Percentiles rank a stretch among this genome's conserved stretches.
These are phyloP conservation scores for Solioccasus polychromus DNA, from an alignment of 768 basidiomycete genomes.

Conservation along the genomic window DNA sequence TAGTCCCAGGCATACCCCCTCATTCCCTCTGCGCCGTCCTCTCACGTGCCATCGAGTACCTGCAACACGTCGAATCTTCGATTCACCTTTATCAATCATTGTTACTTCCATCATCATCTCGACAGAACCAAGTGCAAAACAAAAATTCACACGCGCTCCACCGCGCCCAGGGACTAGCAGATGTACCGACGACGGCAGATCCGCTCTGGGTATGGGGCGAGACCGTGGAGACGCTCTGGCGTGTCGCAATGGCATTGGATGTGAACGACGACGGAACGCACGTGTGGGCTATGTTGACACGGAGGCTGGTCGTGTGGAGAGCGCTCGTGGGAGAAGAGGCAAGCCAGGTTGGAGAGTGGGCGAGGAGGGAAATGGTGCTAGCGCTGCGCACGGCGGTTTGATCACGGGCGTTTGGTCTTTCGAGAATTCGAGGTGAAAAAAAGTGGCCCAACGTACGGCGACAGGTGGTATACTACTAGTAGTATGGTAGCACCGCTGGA, in stretches of 20 bases:
- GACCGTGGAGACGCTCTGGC: slow-evolving; percentile 48
- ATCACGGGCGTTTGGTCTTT: too few species aligned
- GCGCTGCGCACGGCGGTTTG: too few species aligned
- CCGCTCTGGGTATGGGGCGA: slow-evolving; percentile 46
- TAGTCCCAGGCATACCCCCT: slow-evolving; percentile 29
- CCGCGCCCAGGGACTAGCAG: slow-evolving; percentile 36
- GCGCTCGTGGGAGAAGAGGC: slow-evolving; percentile 39
- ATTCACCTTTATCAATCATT: slow-evolving; percentile 4
- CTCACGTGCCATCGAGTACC: slow-evolving; percentile 19
- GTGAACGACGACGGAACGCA: slow-evolving; percentile 5
- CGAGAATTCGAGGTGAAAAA: too few species aligned
- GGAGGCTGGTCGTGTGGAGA: slow-evolving; percentile 57
- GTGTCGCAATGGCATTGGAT: slow-evolving; percentile 19
- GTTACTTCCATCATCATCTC: neutral
- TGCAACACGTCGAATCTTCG: slow-evolving; percentile 30
- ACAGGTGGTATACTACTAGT: too few species aligned
- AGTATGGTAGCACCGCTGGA: too few species aligned
- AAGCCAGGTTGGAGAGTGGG: slow-evolving; percentile 52
- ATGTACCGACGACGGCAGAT: slow-evolving; percentile 25
- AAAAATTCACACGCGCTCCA: slow-evolving; percentile 17
- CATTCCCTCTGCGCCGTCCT: slow-evolving; percentile 33
- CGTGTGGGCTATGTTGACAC: slow-evolving; percentile 54
- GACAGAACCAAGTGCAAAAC: neutral
- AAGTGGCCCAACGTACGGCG: too few species aligned
- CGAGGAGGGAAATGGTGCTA: slow-evolving; percentile 36